A percentile compares a stretch with the other conserved stretches of the same genome.
These are phyloP conservation scores for Pseudopithomyces chartarum DNA, from an alignment of 2,329 filamentous ascomycete species.

Conservation along the genomic window DNA sequence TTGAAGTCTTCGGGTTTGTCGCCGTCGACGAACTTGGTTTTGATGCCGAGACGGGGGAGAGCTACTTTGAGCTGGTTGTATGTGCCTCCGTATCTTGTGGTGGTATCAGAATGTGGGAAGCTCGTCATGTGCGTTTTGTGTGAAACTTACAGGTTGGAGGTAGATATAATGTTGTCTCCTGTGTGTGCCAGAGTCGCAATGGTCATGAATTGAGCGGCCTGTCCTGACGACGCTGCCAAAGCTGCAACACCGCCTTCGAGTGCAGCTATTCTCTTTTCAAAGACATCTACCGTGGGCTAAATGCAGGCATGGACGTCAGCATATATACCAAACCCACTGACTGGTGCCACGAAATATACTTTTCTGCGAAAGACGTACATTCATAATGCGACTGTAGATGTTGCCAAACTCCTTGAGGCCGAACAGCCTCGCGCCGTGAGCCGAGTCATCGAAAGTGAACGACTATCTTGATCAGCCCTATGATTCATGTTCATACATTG, in stretches of 20 bases:
- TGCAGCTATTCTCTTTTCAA: conserved; percentile 95
- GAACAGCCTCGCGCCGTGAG: conserved; percentile 92
- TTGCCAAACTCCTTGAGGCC: conserved; percentile 97
- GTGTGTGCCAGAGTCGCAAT: conserved; percentile 81
- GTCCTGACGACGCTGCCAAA: conserved; percentile 82
- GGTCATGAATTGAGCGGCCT: conserved; percentile 90
- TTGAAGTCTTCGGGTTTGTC: conserved; percentile 80
- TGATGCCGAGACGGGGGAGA: conserved; percentile 83
- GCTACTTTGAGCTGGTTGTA: conserved; percentile 98
- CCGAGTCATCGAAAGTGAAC: conserved; percentile 93
- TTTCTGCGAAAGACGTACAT: conserved; percentile 70
- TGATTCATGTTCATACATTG: not conserved
- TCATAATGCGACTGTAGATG: conserved; percentile 97
- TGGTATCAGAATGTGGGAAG: not conserved
- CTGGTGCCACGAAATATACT: not conserved
- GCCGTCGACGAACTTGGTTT: conserved; percentile 83
- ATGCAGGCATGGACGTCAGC: not conserved
- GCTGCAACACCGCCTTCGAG: conserved; percentile 90
- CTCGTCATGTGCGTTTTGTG: not conserved
- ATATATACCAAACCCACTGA: not conserved
- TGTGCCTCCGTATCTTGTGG: conserved; percentile 75
- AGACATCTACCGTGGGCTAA: conserved; percentile 89
- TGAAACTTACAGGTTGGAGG: conserved; percentile 68
- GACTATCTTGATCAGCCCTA: conserved; percentile 59
- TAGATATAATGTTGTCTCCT: conserved; percentile 92